These are phyloP conservation scores for Lantana camara DNA, from an alignment of 257 asterid genomes.

Conservation along the genomic window DNA sequence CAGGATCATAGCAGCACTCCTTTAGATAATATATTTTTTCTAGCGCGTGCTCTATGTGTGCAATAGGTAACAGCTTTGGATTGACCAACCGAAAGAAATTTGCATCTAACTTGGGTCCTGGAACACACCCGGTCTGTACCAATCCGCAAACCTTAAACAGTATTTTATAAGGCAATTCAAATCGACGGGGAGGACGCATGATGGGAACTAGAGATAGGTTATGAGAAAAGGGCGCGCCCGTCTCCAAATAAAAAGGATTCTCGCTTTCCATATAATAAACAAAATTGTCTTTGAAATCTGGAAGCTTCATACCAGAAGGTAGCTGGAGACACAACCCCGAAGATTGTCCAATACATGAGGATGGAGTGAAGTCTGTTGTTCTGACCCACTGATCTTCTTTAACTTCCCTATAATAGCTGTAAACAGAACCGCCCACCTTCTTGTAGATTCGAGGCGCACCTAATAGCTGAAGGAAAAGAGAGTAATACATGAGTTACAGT, in stretches of 20 bases:
- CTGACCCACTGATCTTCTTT: slow-evolving; percentile 81
- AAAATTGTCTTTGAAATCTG: slow-evolving; percentile 62
- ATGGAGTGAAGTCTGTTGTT: slow-evolving; percentile 74
- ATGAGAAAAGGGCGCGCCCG: slow-evolving; percentile 46
- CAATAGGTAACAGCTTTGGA: slow-evolving; percentile 40
- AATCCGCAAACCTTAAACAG: slow-evolving; percentile 65
- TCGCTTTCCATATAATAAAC: slow-evolving; percentile 53
- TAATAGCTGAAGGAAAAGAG: slow-evolving; percentile 46
- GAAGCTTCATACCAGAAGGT: slow-evolving; percentile 51
- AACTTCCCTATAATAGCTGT: slow-evolving; percentile 44
- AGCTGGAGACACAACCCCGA: slow-evolving; percentile 80
- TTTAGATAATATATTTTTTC: slow-evolving; percentile 54
- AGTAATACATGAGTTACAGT: slow-evolving; percentile 1
- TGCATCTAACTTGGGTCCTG: slow-evolving; percentile 64
- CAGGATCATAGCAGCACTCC: slow-evolving; percentile 91
- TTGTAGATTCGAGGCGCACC: slow-evolving; percentile 84
- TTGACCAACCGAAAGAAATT: slow-evolving; percentile 52
- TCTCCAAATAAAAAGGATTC: slow-evolving; percentile 37
- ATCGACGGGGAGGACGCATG: slow-evolving; percentile 49
- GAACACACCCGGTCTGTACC: slow-evolving; percentile 84
- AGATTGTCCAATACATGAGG: slow-evolving; percentile 71
- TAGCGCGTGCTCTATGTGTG: slow-evolving; percentile 66
- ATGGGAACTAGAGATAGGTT: slow-evolving; percentile 69
- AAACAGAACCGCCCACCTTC: slow-evolving; percentile 37
- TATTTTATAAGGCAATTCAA: slow-evolving; percentile 54